A percentile compares a stretch with the other conserved stretches of the same genome.
Evolutionary conservation across 129 eudicot genomes (phyloP).

Genomic region (Centaurea solstitialis): DNA sequence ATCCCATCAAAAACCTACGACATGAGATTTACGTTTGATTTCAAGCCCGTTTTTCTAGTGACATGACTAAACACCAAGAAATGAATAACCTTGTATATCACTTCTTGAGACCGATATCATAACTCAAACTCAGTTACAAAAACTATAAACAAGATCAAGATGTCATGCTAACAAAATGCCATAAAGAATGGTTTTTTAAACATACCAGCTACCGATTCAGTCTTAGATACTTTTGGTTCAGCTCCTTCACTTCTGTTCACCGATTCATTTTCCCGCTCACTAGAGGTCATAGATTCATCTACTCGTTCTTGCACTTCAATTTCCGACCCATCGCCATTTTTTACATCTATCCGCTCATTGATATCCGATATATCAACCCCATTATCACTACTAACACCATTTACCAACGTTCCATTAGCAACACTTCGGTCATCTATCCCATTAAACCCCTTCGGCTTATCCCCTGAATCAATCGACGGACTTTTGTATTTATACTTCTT

Average conservation of each 20-base stretch:
- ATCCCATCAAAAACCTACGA: neutral
- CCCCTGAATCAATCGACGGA: conserved; percentile 22
- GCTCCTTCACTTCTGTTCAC: conserved; percentile 10
- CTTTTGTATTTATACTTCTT: conserved; percentile 55
- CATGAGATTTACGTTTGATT: neutral
- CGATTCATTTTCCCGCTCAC: conserved; percentile 22
- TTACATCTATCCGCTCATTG: conserved; percentile 6
- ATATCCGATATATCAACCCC: conserved; percentile 10
- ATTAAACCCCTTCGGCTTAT: conserved; percentile 63
- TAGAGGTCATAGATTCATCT: neutral
- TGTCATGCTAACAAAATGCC: neutral
- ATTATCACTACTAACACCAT: neutral
- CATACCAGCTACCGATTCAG: conserved; percentile 31
- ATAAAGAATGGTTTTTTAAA: neutral
- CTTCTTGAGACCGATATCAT: neutral
- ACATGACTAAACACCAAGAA: neutral
- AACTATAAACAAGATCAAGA: neutral
- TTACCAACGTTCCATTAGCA: conserved; percentile 20
- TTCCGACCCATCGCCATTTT: conserved; percentile 10
- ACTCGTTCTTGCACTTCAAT: conserved; percentile 24
- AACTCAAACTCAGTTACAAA: neutral
- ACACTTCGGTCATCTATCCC: conserved; percentile 20
- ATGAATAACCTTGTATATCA: neutral
- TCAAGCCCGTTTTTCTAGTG: neutral
- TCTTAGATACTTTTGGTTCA: conserved; percentile 11